Evolutionary conservation across 768 basidiomycete species (phyloP).

Genomic region (Lactifluus piperatus): DNA sequence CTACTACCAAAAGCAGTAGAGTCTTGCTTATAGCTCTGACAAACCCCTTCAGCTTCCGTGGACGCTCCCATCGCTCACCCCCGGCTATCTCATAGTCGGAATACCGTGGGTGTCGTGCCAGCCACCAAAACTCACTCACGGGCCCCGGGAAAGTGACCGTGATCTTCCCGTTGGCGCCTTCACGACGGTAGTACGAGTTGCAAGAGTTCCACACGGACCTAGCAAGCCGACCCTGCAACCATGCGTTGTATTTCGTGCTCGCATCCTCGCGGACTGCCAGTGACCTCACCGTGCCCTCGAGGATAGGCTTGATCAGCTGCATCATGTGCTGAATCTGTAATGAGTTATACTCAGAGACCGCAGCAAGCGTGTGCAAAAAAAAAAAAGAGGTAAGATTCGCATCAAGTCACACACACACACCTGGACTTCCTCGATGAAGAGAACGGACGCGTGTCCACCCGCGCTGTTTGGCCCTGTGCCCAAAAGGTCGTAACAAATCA

Average conservation of each 20-base stretch:
- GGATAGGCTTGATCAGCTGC: conserved; percentile 43
- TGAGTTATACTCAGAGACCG: conserved; percentile 5
- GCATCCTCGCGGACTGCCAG: conserved; percentile 41
- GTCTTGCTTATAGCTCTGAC: not conserved
- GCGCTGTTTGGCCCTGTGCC: conserved; percentile 40
- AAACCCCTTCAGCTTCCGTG: not conserved
- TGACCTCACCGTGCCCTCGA: conserved; percentile 40
- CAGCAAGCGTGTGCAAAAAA: too few species aligned
- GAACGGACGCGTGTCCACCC: conserved; percentile 48
- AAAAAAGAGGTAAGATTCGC: not conserved
- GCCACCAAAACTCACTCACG: conserved; percentile 45
- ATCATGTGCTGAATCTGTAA: conserved; percentile 40
- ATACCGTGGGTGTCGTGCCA: conserved; percentile 36
- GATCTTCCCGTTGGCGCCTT: conserved; percentile 32
- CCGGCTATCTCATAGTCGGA: conserved; percentile 34
- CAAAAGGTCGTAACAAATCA: not conserved
- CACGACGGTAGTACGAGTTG: conserved; percentile 43
- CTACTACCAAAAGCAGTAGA: not conserved
- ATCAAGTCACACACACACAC: conserved; percentile 23
- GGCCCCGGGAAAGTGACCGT: conserved; percentile 48
- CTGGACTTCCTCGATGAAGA: conserved; percentile 50
- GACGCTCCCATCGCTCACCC: conserved; percentile 31
- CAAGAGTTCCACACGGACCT: conserved; percentile 47
- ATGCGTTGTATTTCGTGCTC: conserved; percentile 41
- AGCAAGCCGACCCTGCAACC: conserved; percentile 40